Base-by-base conservation (phyloP, 305 asterid genomes). In the Ilex paraguariensis region DNA sequence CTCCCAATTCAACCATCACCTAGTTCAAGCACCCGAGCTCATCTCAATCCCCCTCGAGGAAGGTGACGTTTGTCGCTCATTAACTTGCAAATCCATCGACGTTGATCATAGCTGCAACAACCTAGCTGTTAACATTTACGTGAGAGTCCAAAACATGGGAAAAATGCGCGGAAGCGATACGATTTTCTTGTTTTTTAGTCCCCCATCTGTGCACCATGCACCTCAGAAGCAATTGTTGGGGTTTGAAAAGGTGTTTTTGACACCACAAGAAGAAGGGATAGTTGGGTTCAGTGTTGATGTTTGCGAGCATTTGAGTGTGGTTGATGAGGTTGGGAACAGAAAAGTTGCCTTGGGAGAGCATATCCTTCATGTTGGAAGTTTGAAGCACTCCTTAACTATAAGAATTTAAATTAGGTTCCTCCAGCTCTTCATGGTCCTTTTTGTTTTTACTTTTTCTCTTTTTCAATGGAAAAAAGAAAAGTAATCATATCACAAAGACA, bases 241-340 rank as follows among this genome's bases (percentile, higher is more conserved):
- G 11, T 85, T 85, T 54, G 51, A 80, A 44, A 85, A 78, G 48
- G 12, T 84, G 66, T 66, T 73, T 66, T 33, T 84, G 78, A 71
- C 62, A 50, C 65, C 77, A 21, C 60, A 67, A 16, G 79, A 33
- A 28, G 91, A 79, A 70, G 74, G 78, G 66, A 3, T 64, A 50
- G 91, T 77, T 11, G 69, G 66, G 21, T 84, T 84, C 61, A 63
- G 52, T 48, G 68, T 84, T 13, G 82, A 82, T 61, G 84, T 77
- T 63, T 84, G 91, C 70, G 82, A 79, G 78, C 81, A 84, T 82
- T 59, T 84, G 81, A 80, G 88, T 63, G 32, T 84, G 60, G 88
- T 82, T 65, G 91, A 82, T 71, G 88, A 81, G 65, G 59, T 64
- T 48, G 88, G 91, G 21, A 76, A 70, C 7, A 62, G 71, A 64